Conservation (phyloP, 164 flowering plant genomes). For the Chloranthus sessilifolius region DNA sequence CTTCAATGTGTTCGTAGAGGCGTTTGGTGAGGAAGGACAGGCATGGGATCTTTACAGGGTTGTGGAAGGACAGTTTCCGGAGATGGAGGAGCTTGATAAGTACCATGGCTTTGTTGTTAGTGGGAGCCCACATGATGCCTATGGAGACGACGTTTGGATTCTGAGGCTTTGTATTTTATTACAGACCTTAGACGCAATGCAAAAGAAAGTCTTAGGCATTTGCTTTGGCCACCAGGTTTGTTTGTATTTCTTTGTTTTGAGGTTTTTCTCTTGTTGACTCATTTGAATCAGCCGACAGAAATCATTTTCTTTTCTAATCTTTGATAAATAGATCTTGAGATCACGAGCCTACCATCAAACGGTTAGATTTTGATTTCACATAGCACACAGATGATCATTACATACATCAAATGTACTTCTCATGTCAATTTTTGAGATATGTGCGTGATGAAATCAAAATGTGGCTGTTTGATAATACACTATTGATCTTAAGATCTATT, state of each 20-base stretch:
- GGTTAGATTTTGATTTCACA: no score
- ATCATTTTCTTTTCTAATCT: no score
- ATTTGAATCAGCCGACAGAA: no score
- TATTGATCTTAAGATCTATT: no score
- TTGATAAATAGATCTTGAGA: no score
- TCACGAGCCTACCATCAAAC: no score
- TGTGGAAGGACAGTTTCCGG: conserved; percentile 73
- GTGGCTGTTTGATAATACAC: no score
- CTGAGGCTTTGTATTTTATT: conserved; percentile 53
- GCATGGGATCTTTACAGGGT: conserved; percentile 72
- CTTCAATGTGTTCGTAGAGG: conserved; percentile 62
- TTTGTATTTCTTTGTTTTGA: neutral
- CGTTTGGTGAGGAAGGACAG: conserved; percentile 65
- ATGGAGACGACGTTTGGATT: conserved; percentile 68
- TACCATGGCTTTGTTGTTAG: conserved; percentile 75
- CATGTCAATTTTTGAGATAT: no score
- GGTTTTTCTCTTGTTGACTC: neutral
- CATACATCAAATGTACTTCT: no score
- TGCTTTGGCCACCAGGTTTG: conserved; percentile 87
- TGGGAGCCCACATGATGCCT: conserved; percentile 78
- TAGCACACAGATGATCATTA: no score
- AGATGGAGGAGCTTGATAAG: conserved; percentile 35
- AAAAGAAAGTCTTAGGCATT: conserved; percentile 72
- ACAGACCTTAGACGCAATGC: conserved; percentile 48
- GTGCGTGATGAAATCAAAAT: no score